phyloP scores from a whole-genome alignment of 768 basidiomycete species.

The Solioccasus polychromus region DNA sequence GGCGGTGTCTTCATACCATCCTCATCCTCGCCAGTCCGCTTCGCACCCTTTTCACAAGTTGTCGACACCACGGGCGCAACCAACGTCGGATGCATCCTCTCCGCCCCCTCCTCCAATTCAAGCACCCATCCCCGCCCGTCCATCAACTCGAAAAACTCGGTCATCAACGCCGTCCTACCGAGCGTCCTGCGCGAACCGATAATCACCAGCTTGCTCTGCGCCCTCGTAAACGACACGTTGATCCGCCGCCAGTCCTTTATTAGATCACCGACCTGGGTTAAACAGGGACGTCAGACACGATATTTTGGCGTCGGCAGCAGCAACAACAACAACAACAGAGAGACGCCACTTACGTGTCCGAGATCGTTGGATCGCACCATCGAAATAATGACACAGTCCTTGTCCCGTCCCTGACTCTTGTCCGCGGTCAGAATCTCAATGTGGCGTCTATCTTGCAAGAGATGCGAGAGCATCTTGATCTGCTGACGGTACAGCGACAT shows the following conservation, averaged over 20 bases:
- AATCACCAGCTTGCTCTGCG: conserved; percentile 85
- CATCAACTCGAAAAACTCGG: conserved; percentile 78
- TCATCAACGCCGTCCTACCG: conserved; percentile 53
- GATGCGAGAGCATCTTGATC: conserved; percentile 78
- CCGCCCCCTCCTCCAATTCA: conserved; percentile 50
- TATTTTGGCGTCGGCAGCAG: neutral
- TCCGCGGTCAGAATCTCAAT: conserved; percentile 92
- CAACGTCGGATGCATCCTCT: conserved; percentile 45
- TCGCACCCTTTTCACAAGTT: conserved; percentile 14
- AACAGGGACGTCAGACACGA: neutral
- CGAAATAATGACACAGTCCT: conserved; percentile 91
- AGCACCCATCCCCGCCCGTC: conserved; percentile 70
- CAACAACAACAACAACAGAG: too few relatives aligned
- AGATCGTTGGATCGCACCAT: conserved; percentile 86
- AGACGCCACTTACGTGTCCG: conserved; percentile 61
- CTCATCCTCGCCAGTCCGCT: conserved; percentile 7
- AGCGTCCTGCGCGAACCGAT: conserved; percentile 86
- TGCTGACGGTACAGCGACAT: conserved; percentile 95
- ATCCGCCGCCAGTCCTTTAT: conserved; percentile 94
- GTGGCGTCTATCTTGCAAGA: conserved; percentile 51
- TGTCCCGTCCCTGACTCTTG: conserved; percentile 91
- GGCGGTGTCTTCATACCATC: conserved; percentile 17
- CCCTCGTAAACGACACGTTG: conserved; percentile 96
- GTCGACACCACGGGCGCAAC: conserved; percentile 11
- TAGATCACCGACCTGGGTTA: conserved; percentile 77